Evolutionary conservation across 2,329 filamentous ascomycete genomes (phyloP).

Genomic region (Escovopsis sp.): DNA sequence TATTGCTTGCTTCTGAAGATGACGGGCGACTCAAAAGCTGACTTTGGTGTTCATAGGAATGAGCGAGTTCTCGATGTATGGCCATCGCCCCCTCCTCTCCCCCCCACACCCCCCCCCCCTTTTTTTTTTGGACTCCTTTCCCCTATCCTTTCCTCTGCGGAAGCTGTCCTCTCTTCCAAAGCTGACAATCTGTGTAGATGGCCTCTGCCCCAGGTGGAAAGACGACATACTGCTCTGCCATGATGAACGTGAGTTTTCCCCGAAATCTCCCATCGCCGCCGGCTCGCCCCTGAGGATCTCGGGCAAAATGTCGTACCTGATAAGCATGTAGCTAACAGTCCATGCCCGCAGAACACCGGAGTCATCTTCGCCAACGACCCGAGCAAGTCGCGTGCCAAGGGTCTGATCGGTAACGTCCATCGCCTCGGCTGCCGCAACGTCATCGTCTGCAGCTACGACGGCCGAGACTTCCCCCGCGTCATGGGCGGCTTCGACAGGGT

Average conservation of each 20-base stretch:
- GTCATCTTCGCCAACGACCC: conserved; percentile 93
- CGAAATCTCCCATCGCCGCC: conserved; percentile 49
- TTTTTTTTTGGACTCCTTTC: background rate
- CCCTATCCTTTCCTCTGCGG: no score
- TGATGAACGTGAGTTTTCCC: conserved; percentile 26
- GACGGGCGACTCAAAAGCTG: background rate
- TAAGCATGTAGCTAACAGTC: no score
- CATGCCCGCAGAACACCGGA: conserved; percentile 69
- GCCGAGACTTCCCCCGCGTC: conserved; percentile 81
- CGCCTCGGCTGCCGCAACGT: conserved; percentile 86
- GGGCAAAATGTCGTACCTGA: no score
- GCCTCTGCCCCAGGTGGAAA: conserved; percentile 15
- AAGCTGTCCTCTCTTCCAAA: background rate
- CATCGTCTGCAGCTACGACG: conserved; percentile 90
- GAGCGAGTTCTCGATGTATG: conserved; percentile 69
- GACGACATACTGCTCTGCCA: conserved; percentile 51
- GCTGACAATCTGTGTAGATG: conserved; percentile 7
- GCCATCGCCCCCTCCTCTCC: no score
- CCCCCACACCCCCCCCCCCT: no score
- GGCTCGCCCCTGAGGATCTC: conserved; percentile 37
- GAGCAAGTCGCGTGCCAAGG: conserved; percentile 84
- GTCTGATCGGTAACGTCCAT: conserved; percentile 95
- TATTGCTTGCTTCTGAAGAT: background rate
- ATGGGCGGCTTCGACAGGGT: conserved; percentile 91
- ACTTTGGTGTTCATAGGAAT: conserved; percentile 30